A percentile compares a stretch with the other conserved stretches of the same genome.
Conservation (phyloP, 83 land plant genomes). For the Larix sibirica region DNA sequence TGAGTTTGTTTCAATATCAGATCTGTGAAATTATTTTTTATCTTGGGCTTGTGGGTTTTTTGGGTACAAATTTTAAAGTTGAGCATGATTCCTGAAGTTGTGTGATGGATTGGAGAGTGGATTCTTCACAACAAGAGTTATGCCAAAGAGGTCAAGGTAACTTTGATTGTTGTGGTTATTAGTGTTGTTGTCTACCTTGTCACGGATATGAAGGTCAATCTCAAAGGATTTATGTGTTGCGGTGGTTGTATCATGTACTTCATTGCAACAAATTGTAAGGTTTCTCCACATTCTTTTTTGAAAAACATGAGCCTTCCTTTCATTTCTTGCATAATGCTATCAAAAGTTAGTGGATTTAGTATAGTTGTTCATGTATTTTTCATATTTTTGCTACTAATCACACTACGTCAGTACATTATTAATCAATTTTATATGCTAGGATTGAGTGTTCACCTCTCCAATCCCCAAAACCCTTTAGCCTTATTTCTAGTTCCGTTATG, state of each 20-base stretch:
- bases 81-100: slow-evolving; percentile 88
- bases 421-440: too few species aligned
- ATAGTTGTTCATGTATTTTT: too few species aligned
- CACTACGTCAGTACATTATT: too few species aligned
- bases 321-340: too few species aligned
- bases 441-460: too few species aligned
- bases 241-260: slow-evolving; percentile 67
- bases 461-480: too few species aligned
- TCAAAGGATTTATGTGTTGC: slow-evolving; percentile 60
- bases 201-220: slow-evolving; percentile 75
- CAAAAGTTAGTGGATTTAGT: too few species aligned
- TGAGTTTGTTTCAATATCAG: neutral
- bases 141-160: slow-evolving; percentile 51
- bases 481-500: too few species aligned
- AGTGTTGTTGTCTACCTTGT: slow-evolving; percentile 83
- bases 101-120: slow-evolving; percentile 58
- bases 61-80: slow-evolving; percentile 68
- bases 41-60: neutral
- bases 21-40: neutral
- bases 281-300: neutral
- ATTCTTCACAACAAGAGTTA: slow-evolving; percentile 60
- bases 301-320: too few species aligned
- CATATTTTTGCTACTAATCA: too few species aligned
- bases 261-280: slow-evolving; percentile 9
- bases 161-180: slow-evolving; percentile 58